Evolutionary conservation across 2,329 filamentous ascomycete species (phyloP).

Genomic region (Alternaria viburni): DNA sequence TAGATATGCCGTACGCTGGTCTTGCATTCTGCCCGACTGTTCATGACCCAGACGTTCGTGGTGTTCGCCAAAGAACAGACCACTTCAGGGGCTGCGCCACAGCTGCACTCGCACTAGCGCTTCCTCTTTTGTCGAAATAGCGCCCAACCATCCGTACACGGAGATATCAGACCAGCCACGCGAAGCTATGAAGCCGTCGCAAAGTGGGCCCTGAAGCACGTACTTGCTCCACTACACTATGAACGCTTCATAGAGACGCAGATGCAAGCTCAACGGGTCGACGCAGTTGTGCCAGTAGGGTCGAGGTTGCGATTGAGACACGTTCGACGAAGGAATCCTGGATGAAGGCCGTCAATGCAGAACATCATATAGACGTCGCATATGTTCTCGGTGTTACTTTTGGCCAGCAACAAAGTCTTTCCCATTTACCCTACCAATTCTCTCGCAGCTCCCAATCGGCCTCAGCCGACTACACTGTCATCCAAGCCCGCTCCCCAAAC

Average conservation of each 20-base stretch:
- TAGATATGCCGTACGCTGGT: not conserved
- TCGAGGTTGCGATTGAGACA: not conserved
- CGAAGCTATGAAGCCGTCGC: not conserved
- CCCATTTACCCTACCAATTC: not conserved
- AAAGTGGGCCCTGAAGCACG: not conserved
- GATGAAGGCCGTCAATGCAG: not conserved
- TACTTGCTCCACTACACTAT: not conserved
- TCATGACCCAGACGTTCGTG: not conserved
- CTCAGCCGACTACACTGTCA: not conserved
- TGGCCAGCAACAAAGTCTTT: not conserved
- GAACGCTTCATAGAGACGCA: not conserved
- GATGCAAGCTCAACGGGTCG: not conserved
- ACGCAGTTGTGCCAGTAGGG: not conserved
- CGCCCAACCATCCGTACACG: not conserved
- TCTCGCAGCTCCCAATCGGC: not conserved
- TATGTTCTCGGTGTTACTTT: not conserved
- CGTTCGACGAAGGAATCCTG: not conserved
- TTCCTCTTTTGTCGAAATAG: not conserved
- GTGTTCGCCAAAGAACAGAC: constrained; percentile 16
- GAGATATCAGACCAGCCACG: constrained; percentile 1
- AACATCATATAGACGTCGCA: not conserved
- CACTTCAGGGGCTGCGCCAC: constrained; percentile 15
- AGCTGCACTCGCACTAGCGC: constrained; percentile 3
- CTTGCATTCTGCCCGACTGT: not conserved
- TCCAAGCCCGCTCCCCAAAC: not conserved